Conservation (phyloP, 2,329 filamentous ascomycete genomes). For the Monilinia fructigena region DNA sequence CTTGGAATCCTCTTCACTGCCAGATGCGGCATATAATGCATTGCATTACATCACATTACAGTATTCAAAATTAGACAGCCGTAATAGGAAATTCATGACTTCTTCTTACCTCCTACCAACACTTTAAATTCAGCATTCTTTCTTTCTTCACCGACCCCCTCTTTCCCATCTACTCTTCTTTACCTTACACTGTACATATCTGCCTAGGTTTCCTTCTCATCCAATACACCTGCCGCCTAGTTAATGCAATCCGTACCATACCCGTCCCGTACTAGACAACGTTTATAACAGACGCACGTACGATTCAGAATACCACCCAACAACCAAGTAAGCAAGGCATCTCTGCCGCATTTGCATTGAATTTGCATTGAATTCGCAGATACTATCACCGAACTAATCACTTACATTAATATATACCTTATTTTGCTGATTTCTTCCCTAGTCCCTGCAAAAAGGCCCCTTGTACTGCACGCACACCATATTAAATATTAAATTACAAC, state of each 20-base stretch:
- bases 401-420: neutral
- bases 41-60: neutral
- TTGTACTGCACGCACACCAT: neutral
- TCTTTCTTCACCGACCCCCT: neutral
- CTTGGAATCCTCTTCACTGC: too few relatives aligned
- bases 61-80: neutral
- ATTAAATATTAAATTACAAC: neutral
- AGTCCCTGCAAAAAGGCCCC: conserved; percentile 6
- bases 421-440: conserved; percentile 7
- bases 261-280: too few relatives aligned
- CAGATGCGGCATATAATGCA: neutral
- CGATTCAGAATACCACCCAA: conserved; percentile 9
- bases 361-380: too few relatives aligned
- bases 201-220: neutral
- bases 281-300: neutral
- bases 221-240: neutral
- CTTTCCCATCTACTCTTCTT: too few relatives aligned
- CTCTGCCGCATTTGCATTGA: neutral
- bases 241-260: neutral
- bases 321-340: conserved; percentile 4
- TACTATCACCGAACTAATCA: neutral
- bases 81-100: neutral
- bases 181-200: too few relatives aligned
- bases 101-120: neutral
- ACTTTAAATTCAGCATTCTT: neutral